Evolutionary conservation across 2,329 filamentous ascomycete genomes (phyloP).

Genomic region (Neoarthrinium moseri): DNA sequence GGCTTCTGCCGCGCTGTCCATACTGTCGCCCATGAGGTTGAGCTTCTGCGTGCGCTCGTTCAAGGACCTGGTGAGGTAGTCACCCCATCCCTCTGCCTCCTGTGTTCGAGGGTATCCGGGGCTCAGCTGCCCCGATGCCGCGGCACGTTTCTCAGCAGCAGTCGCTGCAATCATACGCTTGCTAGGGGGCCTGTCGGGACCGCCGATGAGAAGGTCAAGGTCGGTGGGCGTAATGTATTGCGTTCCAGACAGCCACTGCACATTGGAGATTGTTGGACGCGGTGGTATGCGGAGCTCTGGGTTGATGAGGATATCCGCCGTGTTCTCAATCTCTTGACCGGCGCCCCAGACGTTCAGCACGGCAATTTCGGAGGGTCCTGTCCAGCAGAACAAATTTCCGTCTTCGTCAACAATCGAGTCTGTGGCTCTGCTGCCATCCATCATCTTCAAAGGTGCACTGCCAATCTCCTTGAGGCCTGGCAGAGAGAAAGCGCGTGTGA

Average conservation of each 20-base stretch:
- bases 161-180: conserved; percentile 85
- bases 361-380: conserved; percentile 80
- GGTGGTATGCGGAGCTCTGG: conserved; percentile 70
- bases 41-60: conserved; percentile 90
- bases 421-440: conserved; percentile 72
- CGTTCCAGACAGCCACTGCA: conserved; percentile 96
- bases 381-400: conserved; percentile 85
- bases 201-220: conserved; percentile 87
- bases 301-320: conserved; percentile 76
- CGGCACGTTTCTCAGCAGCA: conserved; percentile 68
- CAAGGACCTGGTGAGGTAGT: conserved; percentile 82
- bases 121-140: conserved; percentile 33
- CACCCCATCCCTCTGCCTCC: conserved; percentile 63
- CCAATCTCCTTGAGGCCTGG: conserved; percentile 85
- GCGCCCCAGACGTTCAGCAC: conserved; percentile 84
- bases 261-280: conserved; percentile 87
- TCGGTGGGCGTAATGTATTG: conserved; percentile 86
- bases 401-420: conserved; percentile 71
- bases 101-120: conserved; percentile 32
- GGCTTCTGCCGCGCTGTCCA: conserved; percentile 78
- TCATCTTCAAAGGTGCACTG: conserved; percentile 61
- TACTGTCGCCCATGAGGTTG: conserved; percentile 76
- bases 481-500: conserved; percentile 78
- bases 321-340: conserved; percentile 61
- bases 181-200: conserved; percentile 81